Evolutionary conservation across 805 yeast species (phyloP).

Genomic region (Ogataea neopini): DNA sequence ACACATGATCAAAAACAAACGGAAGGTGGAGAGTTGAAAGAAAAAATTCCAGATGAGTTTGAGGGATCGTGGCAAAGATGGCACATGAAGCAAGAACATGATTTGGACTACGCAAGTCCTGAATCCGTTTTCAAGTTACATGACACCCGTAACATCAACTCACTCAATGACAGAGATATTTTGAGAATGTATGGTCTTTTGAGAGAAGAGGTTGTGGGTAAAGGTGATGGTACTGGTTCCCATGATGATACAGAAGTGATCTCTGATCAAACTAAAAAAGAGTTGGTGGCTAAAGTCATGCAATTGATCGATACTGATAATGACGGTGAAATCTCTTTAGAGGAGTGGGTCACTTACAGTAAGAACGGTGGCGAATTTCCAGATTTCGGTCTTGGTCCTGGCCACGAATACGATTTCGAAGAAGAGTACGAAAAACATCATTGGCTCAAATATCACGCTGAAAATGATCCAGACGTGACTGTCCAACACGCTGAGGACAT

Average conservation of each 20-base stretch:
- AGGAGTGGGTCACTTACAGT: slow-evolving; percentile 70
- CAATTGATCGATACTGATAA: slow-evolving; percentile 61
- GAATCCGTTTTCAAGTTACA: slow-evolving; percentile 78
- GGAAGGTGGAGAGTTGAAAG: slow-evolving; percentile 36
- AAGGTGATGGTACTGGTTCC: slow-evolving; percentile 86
- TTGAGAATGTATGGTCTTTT: slow-evolving; percentile 78
- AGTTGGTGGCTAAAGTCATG: slow-evolving; percentile 58
- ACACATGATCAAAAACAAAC: slow-evolving; percentile 13
- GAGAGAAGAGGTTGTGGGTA: slow-evolving; percentile 74
- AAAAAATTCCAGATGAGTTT: slow-evolving; percentile 46
- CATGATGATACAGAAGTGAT: slow-evolving; percentile 66
- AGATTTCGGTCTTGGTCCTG: slow-evolving; percentile 86
- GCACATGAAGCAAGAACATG: slow-evolving; percentile 93
- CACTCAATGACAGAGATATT: slow-evolving; percentile 61
- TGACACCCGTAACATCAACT: slow-evolving; percentile 63
- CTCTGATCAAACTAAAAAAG: slow-evolving; percentile 52
- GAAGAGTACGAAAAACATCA: slow-evolving; percentile 93
- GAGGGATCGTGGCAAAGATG: slow-evolving; percentile 74
- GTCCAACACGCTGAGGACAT: slow-evolving; percentile 84
- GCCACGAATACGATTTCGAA: slow-evolving; percentile 90
- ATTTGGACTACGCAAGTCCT: slow-evolving; percentile 69
- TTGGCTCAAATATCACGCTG: slow-evolving; percentile 79
- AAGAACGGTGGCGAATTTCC: slow-evolving; percentile 73
- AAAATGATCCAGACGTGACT: slow-evolving; percentile 79
- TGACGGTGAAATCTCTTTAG: slow-evolving; percentile 63